Conservation (phyloP, 1,284 basidiomycete species). For the Wallemia ichthyophaga region DNA sequence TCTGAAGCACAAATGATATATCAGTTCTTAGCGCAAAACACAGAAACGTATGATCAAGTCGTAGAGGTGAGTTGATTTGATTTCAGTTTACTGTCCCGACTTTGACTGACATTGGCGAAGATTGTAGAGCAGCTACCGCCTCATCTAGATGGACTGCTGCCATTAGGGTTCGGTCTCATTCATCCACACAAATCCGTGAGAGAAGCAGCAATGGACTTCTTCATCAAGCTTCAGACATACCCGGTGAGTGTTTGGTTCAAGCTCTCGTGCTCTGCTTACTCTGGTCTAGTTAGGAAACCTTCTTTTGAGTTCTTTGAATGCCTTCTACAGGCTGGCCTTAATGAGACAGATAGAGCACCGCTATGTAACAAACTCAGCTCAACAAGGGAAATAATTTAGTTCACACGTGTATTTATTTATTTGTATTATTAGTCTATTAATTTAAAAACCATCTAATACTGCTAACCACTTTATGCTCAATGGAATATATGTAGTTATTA, state of each 20-base stretch:
- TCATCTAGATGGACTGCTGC: constrained; percentile 50
- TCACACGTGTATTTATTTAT: not conserved
- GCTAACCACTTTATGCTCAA: too few species aligned
- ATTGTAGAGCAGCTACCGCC: constrained; percentile 44
- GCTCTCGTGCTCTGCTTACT: constrained; percentile 3
- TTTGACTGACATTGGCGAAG: constrained; percentile 18
- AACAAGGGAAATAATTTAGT: not conserved
- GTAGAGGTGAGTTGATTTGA: constrained; percentile 36
- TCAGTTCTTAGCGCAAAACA: constrained; percentile 32
- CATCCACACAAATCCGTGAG: constrained; percentile 48
- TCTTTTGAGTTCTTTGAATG: constrained; percentile 55
- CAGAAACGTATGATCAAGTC: constrained; percentile 54
- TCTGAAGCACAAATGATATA: constrained; percentile 45
- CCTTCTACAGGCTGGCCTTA: constrained; percentile 54
- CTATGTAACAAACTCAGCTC: not conserved
- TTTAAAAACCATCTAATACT: too few species aligned
- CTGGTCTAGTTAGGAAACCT: constrained; percentile 41
- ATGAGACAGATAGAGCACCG: constrained; percentile 5
- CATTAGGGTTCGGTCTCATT: constrained; percentile 63
- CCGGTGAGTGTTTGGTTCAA: constrained; percentile 24
- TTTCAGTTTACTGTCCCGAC: not conserved
- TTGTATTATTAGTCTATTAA: not conserved
- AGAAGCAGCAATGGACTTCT: constrained; percentile 46
- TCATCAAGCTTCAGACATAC: constrained; percentile 42
- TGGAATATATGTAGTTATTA: too few species aligned